Evolutionary conservation across 495 filamentous ascomycete species (phyloP), one percentile per base, ranked within the genome.

Genomic region (Aspergillus heteromorphus): DNA sequence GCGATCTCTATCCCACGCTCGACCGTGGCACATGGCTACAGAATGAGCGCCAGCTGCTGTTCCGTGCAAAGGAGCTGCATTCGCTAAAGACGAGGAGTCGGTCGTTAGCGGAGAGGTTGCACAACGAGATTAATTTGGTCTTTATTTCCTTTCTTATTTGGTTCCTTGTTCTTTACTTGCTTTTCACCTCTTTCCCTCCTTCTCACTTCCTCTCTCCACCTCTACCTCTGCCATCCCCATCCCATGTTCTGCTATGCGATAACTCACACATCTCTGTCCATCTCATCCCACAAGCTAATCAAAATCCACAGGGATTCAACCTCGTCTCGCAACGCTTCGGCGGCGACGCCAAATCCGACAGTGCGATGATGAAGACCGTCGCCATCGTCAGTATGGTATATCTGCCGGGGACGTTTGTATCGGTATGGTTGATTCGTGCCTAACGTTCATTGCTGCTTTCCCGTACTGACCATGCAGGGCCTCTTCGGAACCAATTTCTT

Each of bases 41-140:
- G 14, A 59, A 53, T 1, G 57, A 60, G 31, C 62, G 60, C 19
- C 19, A 31, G 11, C 47, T 64, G 10, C 51, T 49, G 4, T 48
- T 48, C 29, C 47, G 55, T 2, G 55, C 54, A 2, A 67, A 62
- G 30, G 38, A 61, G 16, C 45, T 65, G 10, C 51, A 59, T 38
- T 60, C 62, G 0, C 57, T 59, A 16, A 59, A 55, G 21, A 60
- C 56, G 7, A 29, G 65, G 31, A 54, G 60, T 6, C 42, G 25
- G 7, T 65, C 62, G 19, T 17, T 68, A 31, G 62, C 65, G 40
- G 70, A 69, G 40, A 53, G 73, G 51, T 49, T 72, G 47, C 56
- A 59, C 8, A 75, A 77, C 52, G 73, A 79, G 62, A 78, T 79
- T 14, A 66, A 75, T 38, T 67, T 78, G 34, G 68, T 71, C n/a